Evolutionary conservation across 1,284 basidiomycete species (phyloP), one percentile per base, ranked within the genome.

Genomic region (Trichosporon sp.): DNA sequence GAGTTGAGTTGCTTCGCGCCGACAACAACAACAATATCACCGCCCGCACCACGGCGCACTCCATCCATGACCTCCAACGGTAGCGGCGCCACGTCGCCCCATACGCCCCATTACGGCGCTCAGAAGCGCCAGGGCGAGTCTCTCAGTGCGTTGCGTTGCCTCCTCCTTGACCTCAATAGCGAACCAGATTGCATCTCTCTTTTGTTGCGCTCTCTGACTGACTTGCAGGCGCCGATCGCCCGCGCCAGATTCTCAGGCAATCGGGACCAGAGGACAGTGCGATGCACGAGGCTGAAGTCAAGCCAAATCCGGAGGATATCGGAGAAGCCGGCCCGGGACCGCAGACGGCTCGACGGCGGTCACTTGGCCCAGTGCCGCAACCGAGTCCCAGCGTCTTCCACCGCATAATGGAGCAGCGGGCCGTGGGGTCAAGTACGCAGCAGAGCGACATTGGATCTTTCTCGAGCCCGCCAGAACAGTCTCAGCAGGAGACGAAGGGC

Each of bases 341-440:
- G 2, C 29, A 44, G 19, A 68, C 66, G 2, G 19, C 33, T 3
- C 63, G 61, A 16, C 32, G 33, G n/a, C 40, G 31, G 2, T 25
- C 27, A 2, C 63, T 69, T 16, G 58, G 21, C 14, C 66, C 66
- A 2, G 66, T 70, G 4, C 66, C 66, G 1, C 66, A 68, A 19
- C 66, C 65, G 3, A 65, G 63, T 3, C 61, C 62, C 8, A 40
- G 21, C n/a, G 59, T 60, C 4, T 65, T 70, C 62, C 59, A 54
- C 34, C 32, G 37, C 7, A 54, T 54, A 25, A 54, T 54, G 49
- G 49, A 54, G 49, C 25, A 54, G 49, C 49, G 27, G 1, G 13
- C 19, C 7, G 23, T 8, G 9, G 25, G 25, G 19, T 8, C 49
- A 2, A 29, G 49, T 27, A 54, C 49, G 49, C 49, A 54, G 4